Evolutionary conservation across 345 rosid genomes (phyloP), one percentile per base, ranked within the genome.

Genomic region (Camelina hispida): DNA sequence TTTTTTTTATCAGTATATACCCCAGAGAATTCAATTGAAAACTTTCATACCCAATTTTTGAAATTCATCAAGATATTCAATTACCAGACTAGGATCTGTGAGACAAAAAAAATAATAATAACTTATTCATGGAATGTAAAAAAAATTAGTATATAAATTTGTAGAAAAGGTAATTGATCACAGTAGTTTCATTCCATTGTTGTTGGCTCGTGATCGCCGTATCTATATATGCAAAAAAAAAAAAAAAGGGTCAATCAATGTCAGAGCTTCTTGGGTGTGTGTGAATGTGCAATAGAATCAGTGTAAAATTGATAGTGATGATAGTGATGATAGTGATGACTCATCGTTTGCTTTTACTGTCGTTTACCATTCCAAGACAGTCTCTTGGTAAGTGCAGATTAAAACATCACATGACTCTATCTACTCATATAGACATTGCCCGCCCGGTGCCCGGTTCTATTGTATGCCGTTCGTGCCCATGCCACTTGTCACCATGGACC

Each of bases 311-410:
- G 70, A 9, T 34, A 34, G 37, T 13, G 46, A 0, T 32, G 70
- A 9, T 34, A 34, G 37, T 13, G 46, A 0, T 32, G 70, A 9
- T 32, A 32, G 35, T 16, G 47, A 62, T 69, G 80, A 69, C n/a
- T 70, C 80, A 70, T 77, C 61, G n/a, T 5, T 55, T 63, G 48
- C 66, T 77, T 70, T 70, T 63, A 77, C 71, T 77, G 80, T 69
- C 9, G 70, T 69, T 76, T 77, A 55, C 80, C 80, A 69, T 63
- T 55, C 25, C 52, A 77, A 70, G 80, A 69, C 37, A 47, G 75
- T 62, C 51, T 62, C 58, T 69, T 62, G 32, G 50, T 62, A 52
- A 69, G 35, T 56, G 80, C 46, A 56, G 18, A 35, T 55, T 77
- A 62, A 70, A 44, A 46, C 59, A 48, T 46, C 60, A 69, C 71